Evolutionary conservation across 345 rosid species (phyloP), one percentile per base, ranked within the genome.

Genomic region (Pistacia vera): DNA sequence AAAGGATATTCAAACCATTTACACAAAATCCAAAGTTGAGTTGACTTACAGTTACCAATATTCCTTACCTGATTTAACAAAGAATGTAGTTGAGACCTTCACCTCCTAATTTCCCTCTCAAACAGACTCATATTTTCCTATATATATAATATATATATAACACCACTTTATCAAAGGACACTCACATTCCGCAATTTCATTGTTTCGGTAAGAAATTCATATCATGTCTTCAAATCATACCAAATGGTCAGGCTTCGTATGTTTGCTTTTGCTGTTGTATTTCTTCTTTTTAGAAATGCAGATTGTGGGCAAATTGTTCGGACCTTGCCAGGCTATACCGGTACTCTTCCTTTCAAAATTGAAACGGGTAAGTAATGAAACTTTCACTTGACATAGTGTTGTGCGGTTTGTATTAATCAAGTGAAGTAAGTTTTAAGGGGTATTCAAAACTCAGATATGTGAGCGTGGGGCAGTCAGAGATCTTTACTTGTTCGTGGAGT

Each of bases 311-410:
- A 75, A 36, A 71, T 67, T 38, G 85, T 84, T 25, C 30, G 70
- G 60, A 22, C 60, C 14, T 71, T 84, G 2, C 87, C 87, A 10
- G 87, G 87, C 28, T 84, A 72, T 58, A 48, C 74, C 5, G 85
- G 83, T 2, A 57, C 62, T 58, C 85, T 84, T 11, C 87, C 87
- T 13, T 81, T 84, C 63, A 65, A 60, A 41, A 79, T 84, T 9
- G 85, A 84, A 79, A 84, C 85, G 87, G 87, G 87, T 84, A 51
- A 51, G 46, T 2, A 20, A 63, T 6, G 49, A 5, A 8, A 18
- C 4, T 38, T 65, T 41, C 5, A 18, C 5, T 65, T 65, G 11
- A 28, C 11, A 16, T 65, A 18, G 16, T 8, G 8, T 17, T 41
- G 52, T 8, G 3, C 10, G 11, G 10, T 5, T 7, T 1, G 13